These are phyloP conservation scores for Laetiporus sulphureus DNA, from an alignment of 1,284 basidiomycete species.

Conservation along the genomic window DNA sequence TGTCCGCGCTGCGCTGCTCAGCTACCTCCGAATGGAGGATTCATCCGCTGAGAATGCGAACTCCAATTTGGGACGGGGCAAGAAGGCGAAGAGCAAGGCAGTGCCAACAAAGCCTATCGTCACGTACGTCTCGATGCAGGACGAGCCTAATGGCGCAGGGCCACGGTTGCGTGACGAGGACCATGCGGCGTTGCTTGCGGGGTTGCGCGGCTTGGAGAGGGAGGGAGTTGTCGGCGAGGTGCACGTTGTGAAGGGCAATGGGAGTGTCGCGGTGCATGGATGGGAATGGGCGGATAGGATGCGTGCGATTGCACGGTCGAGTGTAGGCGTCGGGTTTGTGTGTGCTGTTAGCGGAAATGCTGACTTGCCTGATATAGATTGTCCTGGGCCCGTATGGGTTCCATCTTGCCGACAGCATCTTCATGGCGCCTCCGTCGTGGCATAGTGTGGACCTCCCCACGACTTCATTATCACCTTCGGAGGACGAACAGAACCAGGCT, in stretches of 20 bases:
- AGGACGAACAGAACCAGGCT: conserved; percentile 2
- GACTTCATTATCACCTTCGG: conserved; percentile 10
- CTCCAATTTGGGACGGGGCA: conserved; percentile 24
- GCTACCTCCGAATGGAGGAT: conserved; percentile 18
- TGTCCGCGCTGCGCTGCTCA: conserved; percentile 28
- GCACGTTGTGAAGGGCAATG: conserved; percentile 54
- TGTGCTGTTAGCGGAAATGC: conserved; percentile 7
- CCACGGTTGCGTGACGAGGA: conserved; percentile 39
- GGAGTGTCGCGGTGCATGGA: conserved; percentile 18
- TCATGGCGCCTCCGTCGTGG: conserved; percentile 50
- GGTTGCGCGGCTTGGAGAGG: conserved; percentile 44
- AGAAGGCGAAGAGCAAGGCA: conserved; percentile 14
- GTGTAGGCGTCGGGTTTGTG: too few relatives aligned
- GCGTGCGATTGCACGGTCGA: conserved; percentile 63
- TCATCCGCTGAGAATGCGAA: conserved; percentile 1
- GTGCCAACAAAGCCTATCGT: conserved; percentile 41
- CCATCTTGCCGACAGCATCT: conserved; percentile 67
- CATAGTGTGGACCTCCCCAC: neutral
- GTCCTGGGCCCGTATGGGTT: conserved; percentile 68
- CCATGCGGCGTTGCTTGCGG: conserved; percentile 45
- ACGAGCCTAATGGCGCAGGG: conserved; percentile 37
- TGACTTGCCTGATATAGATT: conserved; percentile 36
- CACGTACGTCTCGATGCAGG: conserved; percentile 69
- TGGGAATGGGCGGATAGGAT: conserved; percentile 53
- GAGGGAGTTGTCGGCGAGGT: conserved; percentile 57